phyloP scores from a whole-genome alignment of 805 yeast species.

The Pichia deserticola region DNA sequence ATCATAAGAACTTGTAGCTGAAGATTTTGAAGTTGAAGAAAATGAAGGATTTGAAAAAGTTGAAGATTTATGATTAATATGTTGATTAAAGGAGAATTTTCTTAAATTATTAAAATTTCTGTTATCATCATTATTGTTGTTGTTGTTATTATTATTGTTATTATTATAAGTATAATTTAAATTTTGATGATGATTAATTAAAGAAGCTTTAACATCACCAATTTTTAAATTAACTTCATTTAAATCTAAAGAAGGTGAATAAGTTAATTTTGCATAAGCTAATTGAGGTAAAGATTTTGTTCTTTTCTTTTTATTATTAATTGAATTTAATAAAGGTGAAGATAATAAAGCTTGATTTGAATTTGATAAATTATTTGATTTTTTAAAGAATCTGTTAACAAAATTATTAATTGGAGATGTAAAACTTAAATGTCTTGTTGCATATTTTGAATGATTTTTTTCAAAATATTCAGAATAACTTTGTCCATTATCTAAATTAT shows the following conservation, averaged over 20 bases:
- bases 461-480: background rate
- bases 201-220: constrained; percentile 35
- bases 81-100: constrained; percentile 20
- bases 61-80: constrained; percentile 5
- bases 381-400: constrained; percentile 5
- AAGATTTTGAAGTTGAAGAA: constrained; percentile 10
- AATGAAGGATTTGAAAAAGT: constrained; percentile 1
- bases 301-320: constrained; percentile 32
- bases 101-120: constrained; percentile 4
- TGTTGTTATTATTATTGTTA: background rate
- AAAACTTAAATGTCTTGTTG: constrained; percentile 13
- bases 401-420: constrained; percentile 8
- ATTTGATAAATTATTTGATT: background rate
- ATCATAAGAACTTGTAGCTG: constrained; percentile 12
- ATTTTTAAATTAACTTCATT: constrained; percentile 32
- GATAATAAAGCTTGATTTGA: background rate
- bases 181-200: constrained; percentile 16
- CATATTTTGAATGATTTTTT: background rate
- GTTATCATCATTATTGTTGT: background rate
- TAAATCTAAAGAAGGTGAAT: constrained; percentile 27
- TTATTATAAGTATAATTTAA: constrained; percentile 24
- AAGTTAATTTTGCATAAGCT: constrained; percentile 39
- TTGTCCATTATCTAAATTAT: constrained; percentile 3
- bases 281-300: constrained; percentile 50
- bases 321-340: background rate